A percentile compares a stretch with the other conserved stretches of the same genome.
These are phyloP conservation scores for Fusarium sambucinum DNA, from an alignment of 2,329 filamentous ascomycete genomes.

Conservation along the genomic window DNA sequence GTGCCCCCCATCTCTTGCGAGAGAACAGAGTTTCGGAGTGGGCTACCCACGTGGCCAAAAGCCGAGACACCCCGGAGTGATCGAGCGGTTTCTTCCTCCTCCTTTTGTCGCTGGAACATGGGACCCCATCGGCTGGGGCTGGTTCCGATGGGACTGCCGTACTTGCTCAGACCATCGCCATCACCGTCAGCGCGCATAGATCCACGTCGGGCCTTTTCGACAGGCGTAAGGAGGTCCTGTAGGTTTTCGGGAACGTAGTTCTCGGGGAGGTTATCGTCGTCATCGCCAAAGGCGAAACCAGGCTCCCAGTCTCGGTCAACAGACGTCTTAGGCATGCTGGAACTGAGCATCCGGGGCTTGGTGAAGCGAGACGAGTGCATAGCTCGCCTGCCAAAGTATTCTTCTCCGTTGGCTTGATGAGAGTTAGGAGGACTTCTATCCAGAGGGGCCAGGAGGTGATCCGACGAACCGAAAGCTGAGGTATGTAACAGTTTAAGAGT, in stretches of 20 bases:
- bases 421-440: conserved; percentile 62
- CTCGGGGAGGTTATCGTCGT: conserved; percentile 68
- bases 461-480: conserved; percentile 75
- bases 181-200: conserved; percentile 69
- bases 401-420: conserved; percentile 66
- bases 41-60: conserved; percentile 75
- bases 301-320: conserved; percentile 74
- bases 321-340: conserved; percentile 74
- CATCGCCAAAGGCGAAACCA: conserved; percentile 81
- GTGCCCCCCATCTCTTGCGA: conserved; percentile 64
- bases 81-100: conserved; percentile 64
- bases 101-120: conserved; percentile 70
- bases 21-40: conserved; percentile 72
- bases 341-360: conserved; percentile 75
- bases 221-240: conserved; percentile 74
- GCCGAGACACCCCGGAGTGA: conserved; percentile 60
- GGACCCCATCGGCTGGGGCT: conserved; percentile 73
- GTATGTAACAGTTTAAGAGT: conserved; percentile 73
- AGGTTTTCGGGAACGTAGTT: conserved; percentile 79
- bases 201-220: conserved; percentile 74
- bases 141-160: conserved; percentile 70
- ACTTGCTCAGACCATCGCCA: conserved; percentile 66
- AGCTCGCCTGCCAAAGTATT: conserved; percentile 77
- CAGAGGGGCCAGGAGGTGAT: conserved; percentile 68
- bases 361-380: conserved; percentile 76